Conservation (phyloP, 495 filamentous ascomycete species). For the Penicillium coprophilum region DNA sequence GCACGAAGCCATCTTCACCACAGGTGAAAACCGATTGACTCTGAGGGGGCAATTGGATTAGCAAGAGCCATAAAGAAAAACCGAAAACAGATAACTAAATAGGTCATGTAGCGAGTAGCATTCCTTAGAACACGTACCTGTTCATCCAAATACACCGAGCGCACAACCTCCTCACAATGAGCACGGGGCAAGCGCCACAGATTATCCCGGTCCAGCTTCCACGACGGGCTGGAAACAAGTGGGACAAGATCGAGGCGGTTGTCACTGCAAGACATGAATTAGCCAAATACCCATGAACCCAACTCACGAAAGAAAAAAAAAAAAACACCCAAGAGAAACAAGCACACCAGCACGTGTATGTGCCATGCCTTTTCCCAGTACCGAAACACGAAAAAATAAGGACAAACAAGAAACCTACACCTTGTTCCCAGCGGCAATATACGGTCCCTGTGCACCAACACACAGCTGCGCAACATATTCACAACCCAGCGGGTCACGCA, state of each 20-base stretch:
- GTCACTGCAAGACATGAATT: conserved; percentile 42
- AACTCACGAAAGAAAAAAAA: background rate
- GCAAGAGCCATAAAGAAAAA: background rate
- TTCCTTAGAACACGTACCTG: conserved; percentile 44
- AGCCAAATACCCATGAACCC: conserved; percentile 9
- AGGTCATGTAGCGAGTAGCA: background rate
- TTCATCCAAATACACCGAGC: conserved; percentile 73
- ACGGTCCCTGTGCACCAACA: conserved; percentile 49
- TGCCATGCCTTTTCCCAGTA: background rate
- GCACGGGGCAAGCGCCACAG: conserved; percentile 68
- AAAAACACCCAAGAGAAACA: background rate
- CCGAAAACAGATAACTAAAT: conserved; percentile 3
- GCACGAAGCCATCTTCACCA: conserved; percentile 75
- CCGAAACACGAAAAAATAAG: conserved; percentile 7
- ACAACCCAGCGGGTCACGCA: conserved; percentile 66
- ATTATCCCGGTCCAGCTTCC: conserved; percentile 60
- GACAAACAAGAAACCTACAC: conserved; percentile 29
- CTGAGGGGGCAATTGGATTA: conserved; percentile 28
- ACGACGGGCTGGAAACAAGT: conserved; percentile 55
- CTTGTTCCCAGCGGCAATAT: conserved; percentile 47
- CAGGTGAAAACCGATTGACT: conserved; percentile 69
- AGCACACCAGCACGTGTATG: background rate
- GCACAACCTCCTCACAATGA: conserved; percentile 81
- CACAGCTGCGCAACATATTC: conserved; percentile 81
- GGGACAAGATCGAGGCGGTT: conserved; percentile 68